These are phyloP conservation scores for Daldinia eschscholtzii DNA, from an alignment of 2,329 filamentous ascomycete species.

Conservation along the genomic window DNA sequence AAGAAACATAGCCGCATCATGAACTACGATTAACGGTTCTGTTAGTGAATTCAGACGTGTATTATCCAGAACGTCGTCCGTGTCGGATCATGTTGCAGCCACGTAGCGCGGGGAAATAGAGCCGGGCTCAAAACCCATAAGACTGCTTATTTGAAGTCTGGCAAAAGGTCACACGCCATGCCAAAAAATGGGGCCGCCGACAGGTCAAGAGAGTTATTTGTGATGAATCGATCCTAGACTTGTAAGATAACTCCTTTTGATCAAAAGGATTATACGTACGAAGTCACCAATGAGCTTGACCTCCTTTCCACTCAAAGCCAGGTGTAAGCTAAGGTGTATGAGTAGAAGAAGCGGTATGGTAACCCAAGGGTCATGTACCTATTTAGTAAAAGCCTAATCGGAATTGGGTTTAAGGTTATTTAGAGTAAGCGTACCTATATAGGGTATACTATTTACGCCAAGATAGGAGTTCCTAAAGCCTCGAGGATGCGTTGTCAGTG, in stretches of 20 bases:
- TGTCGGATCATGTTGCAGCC: slow-evolving; percentile 32
- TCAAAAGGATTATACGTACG: not conserved
- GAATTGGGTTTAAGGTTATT: not conserved
- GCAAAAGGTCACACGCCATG: not conserved
- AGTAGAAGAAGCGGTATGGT: not conserved
- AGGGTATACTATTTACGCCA: not conserved
- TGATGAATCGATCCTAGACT: not conserved
- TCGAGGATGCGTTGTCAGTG: not conserved
- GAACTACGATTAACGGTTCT: not conserved
- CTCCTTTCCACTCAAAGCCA: not conserved
- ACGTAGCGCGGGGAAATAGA: slow-evolving; percentile 24
- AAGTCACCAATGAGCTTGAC: not conserved
- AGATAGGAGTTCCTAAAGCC: not conserved
- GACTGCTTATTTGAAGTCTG: not conserved
- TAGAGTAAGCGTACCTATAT: no score
- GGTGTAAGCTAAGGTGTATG: not conserved
- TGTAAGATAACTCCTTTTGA: not conserved
- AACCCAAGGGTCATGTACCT: not conserved
- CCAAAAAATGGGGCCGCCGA: not conserved
- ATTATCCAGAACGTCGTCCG: slow-evolving; percentile 8
- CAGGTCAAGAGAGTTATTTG: not conserved
- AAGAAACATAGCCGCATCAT: slow-evolving; percentile 22
- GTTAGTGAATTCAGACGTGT: slow-evolving; percentile 2
- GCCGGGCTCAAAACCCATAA: not conserved
- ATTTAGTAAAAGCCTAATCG: not conserved